phyloP scores from a whole-genome alignment of 225 moss, liverwort and hornwort species.

The Physcomitrium patens region DNA sequence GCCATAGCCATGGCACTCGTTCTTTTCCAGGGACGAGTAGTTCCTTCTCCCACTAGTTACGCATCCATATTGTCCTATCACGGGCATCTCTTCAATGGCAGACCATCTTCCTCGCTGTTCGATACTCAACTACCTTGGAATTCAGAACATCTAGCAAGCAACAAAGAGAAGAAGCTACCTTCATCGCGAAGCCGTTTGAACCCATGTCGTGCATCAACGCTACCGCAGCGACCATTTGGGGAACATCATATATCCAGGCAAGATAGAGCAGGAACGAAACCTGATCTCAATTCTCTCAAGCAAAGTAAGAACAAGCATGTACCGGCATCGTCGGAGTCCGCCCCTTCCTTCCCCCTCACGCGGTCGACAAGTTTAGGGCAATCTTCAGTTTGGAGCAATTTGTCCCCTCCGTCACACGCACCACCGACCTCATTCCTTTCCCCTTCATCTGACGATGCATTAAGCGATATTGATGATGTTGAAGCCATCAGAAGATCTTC shows the following conservation, averaged over 20 bases:
- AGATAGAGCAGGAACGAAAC: constrained; percentile 46
- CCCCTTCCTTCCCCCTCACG: constrained; percentile 37
- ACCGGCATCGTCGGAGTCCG: constrained; percentile 38
- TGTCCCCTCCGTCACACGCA: constrained; percentile 33
- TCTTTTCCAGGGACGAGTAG: constrained; percentile 48
- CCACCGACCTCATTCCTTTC: constrained; percentile 51
- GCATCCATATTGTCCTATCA: constrained; percentile 25
- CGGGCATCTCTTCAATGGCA: constrained; percentile 13
- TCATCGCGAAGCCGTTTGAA: constrained; percentile 37
- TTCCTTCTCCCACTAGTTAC: constrained; percentile 34
- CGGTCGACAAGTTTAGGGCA: constrained; percentile 45
- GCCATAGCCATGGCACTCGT: constrained; percentile 45
- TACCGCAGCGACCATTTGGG: constrained; percentile 56
- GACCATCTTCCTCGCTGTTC: constrained; percentile 29
- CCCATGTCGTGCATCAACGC: constrained; percentile 46
- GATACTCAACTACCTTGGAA: constrained; percentile 37
- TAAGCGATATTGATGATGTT: constrained; percentile 44
- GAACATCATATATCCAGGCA: constrained; percentile 47
- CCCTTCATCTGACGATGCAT: constrained; percentile 34
- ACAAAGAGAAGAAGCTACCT: constrained; percentile 15
- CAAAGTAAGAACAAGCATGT: constrained; percentile 32
- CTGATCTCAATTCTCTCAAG: constrained; percentile 48
- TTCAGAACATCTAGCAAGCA: constrained; percentile 19
- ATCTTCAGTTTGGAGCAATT: constrained; percentile 40
- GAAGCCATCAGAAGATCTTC: constrained; percentile 50